A percentile compares a stretch with the other conserved stretches of the same genome.
Evolutionary conservation across 2,329 filamentous ascomycete species (phyloP).

Genomic region (Lasiodiplodia gonubiensis): DNA sequence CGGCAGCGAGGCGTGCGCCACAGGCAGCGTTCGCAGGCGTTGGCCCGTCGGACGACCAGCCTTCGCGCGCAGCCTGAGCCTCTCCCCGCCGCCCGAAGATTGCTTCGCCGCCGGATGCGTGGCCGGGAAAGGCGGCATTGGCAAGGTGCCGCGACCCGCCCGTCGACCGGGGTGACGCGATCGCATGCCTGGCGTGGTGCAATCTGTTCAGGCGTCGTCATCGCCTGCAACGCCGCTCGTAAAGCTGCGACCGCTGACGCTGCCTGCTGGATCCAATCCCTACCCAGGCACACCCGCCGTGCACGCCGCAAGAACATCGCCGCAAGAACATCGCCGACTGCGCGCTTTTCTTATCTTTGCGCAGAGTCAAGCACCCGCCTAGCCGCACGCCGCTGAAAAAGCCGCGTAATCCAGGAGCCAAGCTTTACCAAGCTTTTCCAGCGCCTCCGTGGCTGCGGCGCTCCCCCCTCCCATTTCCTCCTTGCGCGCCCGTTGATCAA

Average conservation of each 20-base stretch:
- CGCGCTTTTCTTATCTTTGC: neutral
- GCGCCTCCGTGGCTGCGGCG: slow-evolving; percentile 10
- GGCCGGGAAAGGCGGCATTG: slow-evolving; percentile 58
- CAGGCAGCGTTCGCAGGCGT: neutral
- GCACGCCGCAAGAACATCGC: neutral
- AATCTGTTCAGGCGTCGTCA: slow-evolving; percentile 21
- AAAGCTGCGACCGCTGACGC: slow-evolving; percentile 9
- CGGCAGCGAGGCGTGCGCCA: slow-evolving; percentile 14
- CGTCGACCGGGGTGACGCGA: slow-evolving; percentile 10
- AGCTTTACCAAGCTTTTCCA: slow-evolving; percentile 30
- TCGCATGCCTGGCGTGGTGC: slow-evolving; percentile 24
- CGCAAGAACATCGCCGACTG: slow-evolving; percentile 1
- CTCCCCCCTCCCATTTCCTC: neutral
- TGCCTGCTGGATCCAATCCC: neutral
- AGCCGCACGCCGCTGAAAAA: neutral
- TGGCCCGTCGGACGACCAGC: neutral
- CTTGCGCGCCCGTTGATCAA: neutral
- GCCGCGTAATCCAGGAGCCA: slow-evolving; percentile 19
- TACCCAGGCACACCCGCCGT: neutral
- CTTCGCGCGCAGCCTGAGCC: neutral
- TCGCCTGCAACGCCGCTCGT: slow-evolving; percentile 8
- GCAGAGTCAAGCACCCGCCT: neutral
- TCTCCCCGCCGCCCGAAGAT: neutral
- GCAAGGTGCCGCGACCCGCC: slow-evolving; percentile 31
- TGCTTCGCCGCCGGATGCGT: slow-evolving; percentile 36